Base-by-base conservation (phyloP, 2,329 filamentous ascomycete genomes). In the Pleoardoris graminearum region DNA sequence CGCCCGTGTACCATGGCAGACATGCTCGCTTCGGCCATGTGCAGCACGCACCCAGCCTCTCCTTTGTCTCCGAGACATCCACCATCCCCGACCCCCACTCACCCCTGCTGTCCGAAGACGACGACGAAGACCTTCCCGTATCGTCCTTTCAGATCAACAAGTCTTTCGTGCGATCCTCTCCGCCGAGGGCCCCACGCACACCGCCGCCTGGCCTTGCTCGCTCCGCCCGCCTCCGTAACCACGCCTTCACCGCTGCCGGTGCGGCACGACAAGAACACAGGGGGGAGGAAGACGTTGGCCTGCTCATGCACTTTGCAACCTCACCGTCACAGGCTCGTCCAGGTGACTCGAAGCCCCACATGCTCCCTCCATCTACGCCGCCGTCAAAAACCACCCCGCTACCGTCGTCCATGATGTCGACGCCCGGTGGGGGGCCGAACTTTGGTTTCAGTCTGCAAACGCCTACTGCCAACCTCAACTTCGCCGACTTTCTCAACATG, bases 401-500 rank as follows among this genome's bases (percentile, higher is more conserved):
- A 57, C 91, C 85, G 19, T 95, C 85, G 51, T 95, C 87, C 22
- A 91, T 93, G 84, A 93, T 94, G 89, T 88, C 85, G n/a, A 94
- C 90, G 10, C 90, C 90, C 1, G 87, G 86, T 35, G 83, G 84
- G 55, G 75, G 73, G 21, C 70, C 68, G 33, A 88, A 85, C 65
- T 74, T 87, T 38, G 80, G 81, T 43, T 81, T 86, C 50, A 76
- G 74, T 65, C 85, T 88, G 46, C 86, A 84, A 58, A 97, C 93
- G 0, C 93, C 93, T 0, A 87, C 87, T 14, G 89, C 92, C 68
- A 84, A 80, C 42, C 95, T 97, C 74, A 95, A 97, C 77, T 96
- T 97, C 76, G 85, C 91, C 47, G 94, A 99, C 70, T 99, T 96
- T 75, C 88, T 97, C 70, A 97, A 97, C 75, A 93, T 97, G 71